These are phyloP conservation scores for Ophiostoma triangulosporum DNA, from an alignment of 2,329 filamentous ascomycete genomes.

Conservation along the genomic window DNA sequence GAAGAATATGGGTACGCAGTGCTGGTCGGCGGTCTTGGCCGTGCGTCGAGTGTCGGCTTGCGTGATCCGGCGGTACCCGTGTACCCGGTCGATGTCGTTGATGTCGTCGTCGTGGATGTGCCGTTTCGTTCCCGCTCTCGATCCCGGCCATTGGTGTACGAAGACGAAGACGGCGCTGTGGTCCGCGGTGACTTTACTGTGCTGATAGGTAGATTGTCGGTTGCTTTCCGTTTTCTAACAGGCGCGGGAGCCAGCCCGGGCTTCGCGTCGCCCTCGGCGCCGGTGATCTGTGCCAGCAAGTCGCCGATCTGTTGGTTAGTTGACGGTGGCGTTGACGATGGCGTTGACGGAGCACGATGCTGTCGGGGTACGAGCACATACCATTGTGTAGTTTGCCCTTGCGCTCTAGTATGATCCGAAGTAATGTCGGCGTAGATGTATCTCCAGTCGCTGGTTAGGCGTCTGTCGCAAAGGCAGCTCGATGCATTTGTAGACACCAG, in stretches of 20 bases:
- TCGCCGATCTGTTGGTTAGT: constrained; percentile 33
- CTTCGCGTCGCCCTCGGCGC: constrained; percentile 30
- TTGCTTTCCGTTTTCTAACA: constrained; percentile 43
- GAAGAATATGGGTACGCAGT: not conserved
- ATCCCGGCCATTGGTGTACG: not conserved
- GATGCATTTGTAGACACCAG: constrained; percentile 6
- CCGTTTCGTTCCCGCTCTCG: constrained; percentile 8
- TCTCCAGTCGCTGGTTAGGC: constrained; percentile 4
- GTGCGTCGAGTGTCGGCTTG: constrained; percentile 1
- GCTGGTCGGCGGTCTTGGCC: not conserved
- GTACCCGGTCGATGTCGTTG: constrained; percentile 2
- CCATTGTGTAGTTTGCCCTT: constrained; percentile 3
- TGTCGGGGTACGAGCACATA: not conserved
- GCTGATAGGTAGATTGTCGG: constrained; percentile 29
- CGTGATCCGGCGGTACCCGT: not conserved
- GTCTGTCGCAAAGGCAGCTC: constrained; percentile 4
- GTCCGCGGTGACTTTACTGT: constrained; percentile 30
- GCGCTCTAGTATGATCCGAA: not conserved
- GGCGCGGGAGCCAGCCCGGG: constrained; percentile 21
- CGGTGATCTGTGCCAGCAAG: constrained; percentile 48
- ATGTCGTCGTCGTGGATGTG: not conserved
- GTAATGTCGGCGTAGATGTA: not conserved
- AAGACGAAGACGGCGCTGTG: constrained; percentile 7
- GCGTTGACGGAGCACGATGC: not conserved
- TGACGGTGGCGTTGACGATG: no score